Base-by-base conservation (phyloP, 768 basidiomycete species). In the Phanerodontia chrysosporium region DNA sequence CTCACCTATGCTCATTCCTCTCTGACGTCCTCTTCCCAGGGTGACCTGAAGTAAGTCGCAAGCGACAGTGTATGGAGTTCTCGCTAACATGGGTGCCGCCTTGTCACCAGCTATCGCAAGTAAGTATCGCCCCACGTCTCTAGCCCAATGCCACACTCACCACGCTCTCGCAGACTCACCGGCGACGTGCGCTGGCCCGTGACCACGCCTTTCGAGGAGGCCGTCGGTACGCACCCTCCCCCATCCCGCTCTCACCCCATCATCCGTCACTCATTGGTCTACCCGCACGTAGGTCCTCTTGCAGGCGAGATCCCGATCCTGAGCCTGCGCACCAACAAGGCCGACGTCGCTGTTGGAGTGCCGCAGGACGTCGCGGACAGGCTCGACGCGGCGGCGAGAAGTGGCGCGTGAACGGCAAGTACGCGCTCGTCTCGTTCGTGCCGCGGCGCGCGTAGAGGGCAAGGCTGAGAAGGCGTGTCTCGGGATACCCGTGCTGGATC, bases 251-350 rank as follows among this genome's bases (percentile, higher is more conserved):
- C 27, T 46, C 28, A 16, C 49, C 35, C 18, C 16, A 35, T 13
- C 6, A 35, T 35, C n/a, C n/a, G 32, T 30, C 24, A 16, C 25
- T 44, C 18, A 49, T 25, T n/a, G n/a, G n/a, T n/a, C n/a, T n/a
- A n/a, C n/a, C n/a, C n/a, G n/a, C n/a, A n/a, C 21, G 28, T 53
- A 87, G 92, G 94, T 4, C 90, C 91, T 1, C 73, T 98, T 10
- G 83, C 84, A 0, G 89, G 90, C 1, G 75, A 53, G 85, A 9
- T 90, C 74, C 88, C 90, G 0, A 69, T 97, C 8, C 74, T 98
- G 25, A 92, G 91, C 67, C 74, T 98, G 59, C 82, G 96, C 18
- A 98, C 96, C 0, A 92, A 89, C 77, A 99, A 99, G 72, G 96
- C 96, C 0, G 95, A 98, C 67, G 94, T 97, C 1, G 89, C 87